Conservation (phyloP, 2,329 filamentous ascomycete species). For the Mycocentrospora acerina region DNA sequence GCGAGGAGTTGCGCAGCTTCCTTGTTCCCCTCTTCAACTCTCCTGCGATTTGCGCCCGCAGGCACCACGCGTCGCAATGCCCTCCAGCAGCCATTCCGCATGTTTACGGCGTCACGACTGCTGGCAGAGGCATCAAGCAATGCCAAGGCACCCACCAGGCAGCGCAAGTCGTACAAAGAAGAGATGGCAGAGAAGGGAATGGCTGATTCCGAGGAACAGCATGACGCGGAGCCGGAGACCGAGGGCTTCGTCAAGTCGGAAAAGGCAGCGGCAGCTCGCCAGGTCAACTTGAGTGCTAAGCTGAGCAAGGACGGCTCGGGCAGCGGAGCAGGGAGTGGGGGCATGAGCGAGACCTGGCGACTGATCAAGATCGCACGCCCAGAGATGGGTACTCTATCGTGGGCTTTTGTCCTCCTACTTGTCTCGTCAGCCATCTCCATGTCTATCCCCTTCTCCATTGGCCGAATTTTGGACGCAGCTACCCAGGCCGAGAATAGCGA, state of each 20-base stretch:
- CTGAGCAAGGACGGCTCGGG: slow-evolving; percentile 75
- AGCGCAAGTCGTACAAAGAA: slow-evolving; percentile 40
- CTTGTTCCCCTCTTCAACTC: slow-evolving; percentile 12
- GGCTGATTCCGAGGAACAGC: slow-evolving; percentile 40
- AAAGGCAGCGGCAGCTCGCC: slow-evolving; percentile 80
- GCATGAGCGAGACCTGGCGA: slow-evolving; percentile 74
- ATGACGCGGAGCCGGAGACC: slow-evolving; percentile 56
- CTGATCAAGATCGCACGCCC: slow-evolving; percentile 86
- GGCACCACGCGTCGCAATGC: slow-evolving; percentile 29
- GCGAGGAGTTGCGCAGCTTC: slow-evolving; percentile 11
- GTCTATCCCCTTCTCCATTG: slow-evolving; percentile 95
- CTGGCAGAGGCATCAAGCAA: slow-evolving; percentile 26
- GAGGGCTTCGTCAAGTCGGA: slow-evolving; percentile 74
- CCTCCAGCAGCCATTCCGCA: slow-evolving; percentile 24
- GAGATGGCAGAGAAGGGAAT: slow-evolving; percentile 42
- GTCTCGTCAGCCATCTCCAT: slow-evolving; percentile 92
- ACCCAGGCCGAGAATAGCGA: slow-evolving; percentile 67
- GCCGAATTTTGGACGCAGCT: slow-evolving; percentile 89
- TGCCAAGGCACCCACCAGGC: slow-evolving; percentile 15
- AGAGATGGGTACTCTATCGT: slow-evolving; percentile 74
- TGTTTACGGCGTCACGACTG: slow-evolving; percentile 30
- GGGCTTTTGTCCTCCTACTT: slow-evolving; percentile 82
- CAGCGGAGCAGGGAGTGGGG: slow-evolving; percentile 52
- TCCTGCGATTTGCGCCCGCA: slow-evolving; percentile 15
- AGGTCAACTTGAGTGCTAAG: slow-evolving; percentile 85